A percentile compares a stretch with the other conserved stretches of the same genome.
These are phyloP conservation scores for Agaricus sinodeliciosus DNA, from an alignment of 768 basidiomycete genomes.

Conservation along the genomic window DNA sequence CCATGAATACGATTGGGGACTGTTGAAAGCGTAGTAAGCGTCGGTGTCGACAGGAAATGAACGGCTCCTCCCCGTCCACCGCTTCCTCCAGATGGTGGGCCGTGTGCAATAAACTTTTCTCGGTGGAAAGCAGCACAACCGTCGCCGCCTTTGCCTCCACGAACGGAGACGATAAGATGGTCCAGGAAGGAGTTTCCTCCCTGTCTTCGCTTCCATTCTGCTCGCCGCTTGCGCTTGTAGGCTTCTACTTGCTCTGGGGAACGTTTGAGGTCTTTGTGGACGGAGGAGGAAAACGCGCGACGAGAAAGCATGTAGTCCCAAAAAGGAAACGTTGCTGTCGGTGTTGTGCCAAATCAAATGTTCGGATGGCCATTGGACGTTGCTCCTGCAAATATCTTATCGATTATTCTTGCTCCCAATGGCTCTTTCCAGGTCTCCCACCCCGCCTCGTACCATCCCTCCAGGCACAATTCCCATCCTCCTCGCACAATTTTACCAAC, in stretches of 20 bases:
- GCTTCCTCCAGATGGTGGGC: slow-evolving; percentile 90
- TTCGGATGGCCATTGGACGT: neutral
- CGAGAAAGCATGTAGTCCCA: slow-evolving; percentile 6
- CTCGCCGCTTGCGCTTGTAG: slow-evolving; percentile 43
- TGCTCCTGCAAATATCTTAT: neutral
- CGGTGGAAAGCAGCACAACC: slow-evolving; percentile 93
- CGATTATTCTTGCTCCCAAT: neutral
- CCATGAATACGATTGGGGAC: slow-evolving; percentile 66
- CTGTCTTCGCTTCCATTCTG: slow-evolving; percentile 75
- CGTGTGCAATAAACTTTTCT: slow-evolving; percentile 77
- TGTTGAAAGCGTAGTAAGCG: slow-evolving; percentile 71
- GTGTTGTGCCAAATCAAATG: neutral
- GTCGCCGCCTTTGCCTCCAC: slow-evolving; percentile 83
- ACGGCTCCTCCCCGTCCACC: slow-evolving; percentile 88
- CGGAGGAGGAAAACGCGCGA: slow-evolving; percentile 1
- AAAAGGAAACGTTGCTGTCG: slow-evolving; percentile 3
- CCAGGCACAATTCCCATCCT: slow-evolving; percentile 8
- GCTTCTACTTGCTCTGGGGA: slow-evolving; percentile 27
- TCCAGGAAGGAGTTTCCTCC: slow-evolving; percentile 75
- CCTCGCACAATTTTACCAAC: slow-evolving; percentile 9
- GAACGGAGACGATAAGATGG: slow-evolving; percentile 70
- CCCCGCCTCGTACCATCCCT: neutral
- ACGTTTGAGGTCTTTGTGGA: neutral
- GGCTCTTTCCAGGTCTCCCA: neutral
- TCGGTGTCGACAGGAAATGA: slow-evolving; percentile 72